Conservation (phyloP, 495 filamentous ascomycete genomes). For the Haplographium delicatum region DNA sequence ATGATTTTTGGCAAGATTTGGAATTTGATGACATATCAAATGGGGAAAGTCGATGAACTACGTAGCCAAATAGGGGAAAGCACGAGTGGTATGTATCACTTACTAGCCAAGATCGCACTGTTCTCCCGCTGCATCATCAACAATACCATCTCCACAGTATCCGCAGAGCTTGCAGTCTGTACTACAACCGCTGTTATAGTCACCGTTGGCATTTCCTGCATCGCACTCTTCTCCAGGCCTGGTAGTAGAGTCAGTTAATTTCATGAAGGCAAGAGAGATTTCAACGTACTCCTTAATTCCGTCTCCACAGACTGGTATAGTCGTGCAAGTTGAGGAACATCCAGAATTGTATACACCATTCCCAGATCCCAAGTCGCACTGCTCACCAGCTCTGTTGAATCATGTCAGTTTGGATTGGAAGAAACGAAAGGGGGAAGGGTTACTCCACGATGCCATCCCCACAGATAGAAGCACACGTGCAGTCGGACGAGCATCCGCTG, state of each 20-base stretch:
- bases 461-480: background rate
- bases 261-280: background rate
- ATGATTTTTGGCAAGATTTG: no score
- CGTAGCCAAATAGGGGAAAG: no score
- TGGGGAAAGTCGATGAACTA: no score
- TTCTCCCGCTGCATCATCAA: constrained; percentile 4
- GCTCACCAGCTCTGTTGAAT: no score
- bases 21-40: no score
- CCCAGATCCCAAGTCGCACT: no score
- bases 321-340: background rate
- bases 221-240: constrained; percentile 1
- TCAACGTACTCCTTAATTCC: background rate
- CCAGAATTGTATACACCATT: background rate
- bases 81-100: background rate
- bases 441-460: no score
- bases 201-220: background rate
- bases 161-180: constrained; percentile 11
- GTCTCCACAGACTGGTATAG: background rate
- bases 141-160: constrained; percentile 3
- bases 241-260: background rate
- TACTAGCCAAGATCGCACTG: constrained; percentile 1
- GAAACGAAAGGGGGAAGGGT: no score
- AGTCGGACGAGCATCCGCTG: background rate
- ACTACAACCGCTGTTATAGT: background rate
- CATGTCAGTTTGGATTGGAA: no score